Conservation (phyloP, 805 yeast genomes). For the Ogataea nonfermentans region DNA sequence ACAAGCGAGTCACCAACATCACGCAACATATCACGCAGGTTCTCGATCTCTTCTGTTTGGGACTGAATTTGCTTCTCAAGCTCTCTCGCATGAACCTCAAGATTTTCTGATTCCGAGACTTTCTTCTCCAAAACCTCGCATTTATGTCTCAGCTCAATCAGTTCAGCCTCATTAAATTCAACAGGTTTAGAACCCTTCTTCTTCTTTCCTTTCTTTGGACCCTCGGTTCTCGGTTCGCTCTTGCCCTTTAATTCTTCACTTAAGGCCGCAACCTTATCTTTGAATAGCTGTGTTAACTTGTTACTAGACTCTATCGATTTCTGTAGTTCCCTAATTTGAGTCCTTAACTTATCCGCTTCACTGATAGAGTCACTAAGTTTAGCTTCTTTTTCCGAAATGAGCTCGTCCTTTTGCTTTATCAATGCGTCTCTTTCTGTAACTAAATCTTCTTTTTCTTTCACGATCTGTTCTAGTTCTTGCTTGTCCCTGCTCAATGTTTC, state of each 20-base stretch:
- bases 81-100: conserved; percentile 2
- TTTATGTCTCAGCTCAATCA: conserved; percentile 28
- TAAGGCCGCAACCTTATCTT: conserved; percentile 26
- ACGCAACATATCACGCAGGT: conserved; percentile 70
- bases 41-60: conserved; percentile 63
- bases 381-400: neutral
- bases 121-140: conserved; percentile 5
- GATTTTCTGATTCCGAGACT: neutral
- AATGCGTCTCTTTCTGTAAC: too few relatives aligned
- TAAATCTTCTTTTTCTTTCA: too few relatives aligned
- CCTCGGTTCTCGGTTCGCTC: neutral
- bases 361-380: neutral
- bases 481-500: neutral
- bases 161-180: conserved; percentile 15
- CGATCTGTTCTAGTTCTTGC: too few relatives aligned
- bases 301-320: conserved; percentile 25
- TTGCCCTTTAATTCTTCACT: conserved; percentile 20
- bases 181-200: conserved; percentile 14
- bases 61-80: conserved; percentile 34
- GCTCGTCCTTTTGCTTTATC: too few relatives aligned
- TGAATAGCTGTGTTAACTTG: conserved; percentile 24
- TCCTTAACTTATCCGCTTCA: conserved; percentile 5
- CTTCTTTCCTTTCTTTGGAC: conserved; percentile 19
- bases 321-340: conserved; percentile 17
- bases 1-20: conserved; percentile 81